These are phyloP conservation scores for Salix viminalis DNA, from an alignment of 345 rosid genomes.

Conservation along the genomic window DNA sequence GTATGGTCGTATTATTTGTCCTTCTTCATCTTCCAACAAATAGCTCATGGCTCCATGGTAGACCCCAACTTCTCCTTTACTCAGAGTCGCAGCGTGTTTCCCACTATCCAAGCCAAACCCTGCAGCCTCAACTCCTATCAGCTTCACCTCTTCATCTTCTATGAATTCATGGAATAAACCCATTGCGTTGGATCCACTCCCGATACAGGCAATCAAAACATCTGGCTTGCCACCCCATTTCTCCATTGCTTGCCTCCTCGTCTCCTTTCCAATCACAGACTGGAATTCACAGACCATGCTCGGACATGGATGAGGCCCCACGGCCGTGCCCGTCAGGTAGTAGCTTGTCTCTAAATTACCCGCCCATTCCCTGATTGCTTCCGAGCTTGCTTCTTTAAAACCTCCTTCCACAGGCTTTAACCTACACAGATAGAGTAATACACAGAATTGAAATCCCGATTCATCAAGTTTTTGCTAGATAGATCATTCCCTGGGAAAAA, in stretches of 20 bases:
- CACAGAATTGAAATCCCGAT: background rate
- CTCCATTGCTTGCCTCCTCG: conserved; percentile 68
- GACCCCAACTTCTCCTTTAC: conserved; percentile 71
- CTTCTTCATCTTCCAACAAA: conserved; percentile 68
- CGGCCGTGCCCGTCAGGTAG: conserved; percentile 54
- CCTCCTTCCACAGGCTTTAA: conserved; percentile 50
- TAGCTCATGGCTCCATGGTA: conserved; percentile 85
- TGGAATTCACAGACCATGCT: conserved; percentile 78
- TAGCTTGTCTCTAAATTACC: conserved; percentile 44
- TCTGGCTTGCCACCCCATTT: conserved; percentile 90
- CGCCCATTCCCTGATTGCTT: conserved; percentile 69
- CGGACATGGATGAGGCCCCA: conserved; percentile 87
- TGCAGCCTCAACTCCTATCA: conserved; percentile 80
- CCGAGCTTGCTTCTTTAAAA: conserved; percentile 70
- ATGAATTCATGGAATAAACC: conserved; percentile 79
- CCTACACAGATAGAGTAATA: conserved; percentile 24
- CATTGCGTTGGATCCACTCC: conserved; percentile 80
- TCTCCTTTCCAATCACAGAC: conserved; percentile 78
- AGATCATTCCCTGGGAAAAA: background rate
- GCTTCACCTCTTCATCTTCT: conserved; percentile 53
- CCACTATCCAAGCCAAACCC: conserved; percentile 80
- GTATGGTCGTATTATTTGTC: conserved; percentile 57
- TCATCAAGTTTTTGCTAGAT: background rate
- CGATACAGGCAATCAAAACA: conserved; percentile 71
- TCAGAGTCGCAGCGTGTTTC: conserved; percentile 69